Evolutionary conservation across 2,329 filamentous ascomycete species (phyloP).

Genomic region (Hypoxylon rubiginosum): DNA sequence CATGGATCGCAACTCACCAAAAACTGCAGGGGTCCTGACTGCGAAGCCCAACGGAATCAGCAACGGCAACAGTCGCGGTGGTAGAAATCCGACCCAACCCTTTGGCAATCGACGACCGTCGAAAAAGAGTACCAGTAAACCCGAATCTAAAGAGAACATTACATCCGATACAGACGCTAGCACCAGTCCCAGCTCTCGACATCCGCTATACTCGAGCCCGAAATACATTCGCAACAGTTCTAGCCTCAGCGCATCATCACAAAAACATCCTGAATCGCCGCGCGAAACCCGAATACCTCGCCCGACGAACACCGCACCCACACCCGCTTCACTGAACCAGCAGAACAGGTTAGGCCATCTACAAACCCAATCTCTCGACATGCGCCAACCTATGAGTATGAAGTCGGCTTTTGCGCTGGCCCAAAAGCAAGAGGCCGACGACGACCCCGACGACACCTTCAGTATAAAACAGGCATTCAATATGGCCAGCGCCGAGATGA

Average conservation of each 20-base stretch:
- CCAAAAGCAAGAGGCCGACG: constrained; percentile 43
- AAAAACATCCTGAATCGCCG: constrained; percentile 36
- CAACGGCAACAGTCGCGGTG: constrained; percentile 31
- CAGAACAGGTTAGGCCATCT: constrained; percentile 22
- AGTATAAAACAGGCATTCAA: constrained; percentile 47
- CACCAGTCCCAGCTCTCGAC: constrained; percentile 27
- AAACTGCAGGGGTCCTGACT: constrained; percentile 39
- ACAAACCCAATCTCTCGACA: constrained; percentile 33
- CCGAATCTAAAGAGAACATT: constrained; percentile 46
- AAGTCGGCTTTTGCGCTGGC: constrained; percentile 49
- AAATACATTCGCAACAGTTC: constrained; percentile 33
- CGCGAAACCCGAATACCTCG: constrained; percentile 49
- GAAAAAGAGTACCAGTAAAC: constrained; percentile 31
- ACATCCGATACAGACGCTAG: constrained; percentile 42
- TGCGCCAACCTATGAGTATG: constrained; percentile 49
- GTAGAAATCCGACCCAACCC: constrained; percentile 41
- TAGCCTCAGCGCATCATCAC: constrained; percentile 33
- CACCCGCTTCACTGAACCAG: constrained; percentile 11
- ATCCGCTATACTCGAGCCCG: constrained; percentile 33
- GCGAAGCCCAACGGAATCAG: constrained; percentile 44
- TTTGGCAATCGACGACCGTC: constrained; percentile 34
- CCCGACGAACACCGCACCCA: constrained; percentile 34
- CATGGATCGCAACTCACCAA: constrained; percentile 45
- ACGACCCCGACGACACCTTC: constrained; percentile 42
- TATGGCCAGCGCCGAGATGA: constrained; percentile 47